phyloP scores from a whole-genome alignment of 768 basidiomycete genomes.

The Serendipita indica region DNA sequence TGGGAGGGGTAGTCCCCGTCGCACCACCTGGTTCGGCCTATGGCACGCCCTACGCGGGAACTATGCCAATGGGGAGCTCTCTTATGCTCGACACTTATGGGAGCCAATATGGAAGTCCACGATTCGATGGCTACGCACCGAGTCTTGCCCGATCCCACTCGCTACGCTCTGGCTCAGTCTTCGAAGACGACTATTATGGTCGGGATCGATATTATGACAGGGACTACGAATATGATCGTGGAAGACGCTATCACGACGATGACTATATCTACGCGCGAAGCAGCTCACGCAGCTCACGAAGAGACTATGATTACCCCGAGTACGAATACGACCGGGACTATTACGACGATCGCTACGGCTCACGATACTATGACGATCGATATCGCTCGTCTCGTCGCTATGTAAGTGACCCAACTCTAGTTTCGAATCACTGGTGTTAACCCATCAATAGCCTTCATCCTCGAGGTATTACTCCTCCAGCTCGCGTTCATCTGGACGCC shows the following conservation, averaged over 20 bases:
- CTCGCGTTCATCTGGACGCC: neutral
- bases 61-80: constrained; percentile 5
- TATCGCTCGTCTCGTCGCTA: constrained; percentile 4
- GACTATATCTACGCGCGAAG: neutral
- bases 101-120: neutral
- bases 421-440: neutral
- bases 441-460: neutral
- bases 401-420: constrained; percentile 2
- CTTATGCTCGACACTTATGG: neutral
- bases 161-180: neutral
- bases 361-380: constrained; percentile 2
- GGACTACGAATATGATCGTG: constrained; percentile 4
- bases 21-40: neutral
- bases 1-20: neutral
- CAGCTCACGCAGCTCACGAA: constrained; percentile 4
- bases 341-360: constrained; percentile 1
- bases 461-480: neutral
- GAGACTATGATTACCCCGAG: neutral
- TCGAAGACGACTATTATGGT: neutral
- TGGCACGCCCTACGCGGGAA: neutral
- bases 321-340: neutral
- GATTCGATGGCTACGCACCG: neutral
- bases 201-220: neutral
- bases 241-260: neutral
- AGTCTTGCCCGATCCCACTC: neutral